phyloP scores from a whole-genome alignment of 768 basidiomycete species.

The Dendrothele bispora region DNA sequence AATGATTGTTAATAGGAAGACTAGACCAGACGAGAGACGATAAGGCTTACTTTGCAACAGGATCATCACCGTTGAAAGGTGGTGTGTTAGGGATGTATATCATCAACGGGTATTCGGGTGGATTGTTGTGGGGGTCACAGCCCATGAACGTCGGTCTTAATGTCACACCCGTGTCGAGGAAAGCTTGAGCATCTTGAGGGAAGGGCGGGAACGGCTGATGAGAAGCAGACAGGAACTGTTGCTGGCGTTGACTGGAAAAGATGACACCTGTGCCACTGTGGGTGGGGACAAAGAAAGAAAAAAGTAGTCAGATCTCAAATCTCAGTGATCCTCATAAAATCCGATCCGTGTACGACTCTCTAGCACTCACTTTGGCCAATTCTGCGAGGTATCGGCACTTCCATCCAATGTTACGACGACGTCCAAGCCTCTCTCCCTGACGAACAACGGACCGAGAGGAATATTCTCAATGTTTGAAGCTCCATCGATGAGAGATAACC shows the following conservation, averaged over 20 bases:
- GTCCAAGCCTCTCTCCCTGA: conserved; percentile 68
- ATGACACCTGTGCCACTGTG: conserved; percentile 53
- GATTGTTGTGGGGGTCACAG: conserved; percentile 51
- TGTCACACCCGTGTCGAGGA: conserved; percentile 62
- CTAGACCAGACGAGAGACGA: background rate
- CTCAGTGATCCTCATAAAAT: background rate
- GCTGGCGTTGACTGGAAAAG: conserved; percentile 35
- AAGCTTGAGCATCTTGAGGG: conserved; percentile 49
- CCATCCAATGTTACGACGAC: conserved; percentile 77
- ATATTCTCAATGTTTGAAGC: conserved; percentile 69
- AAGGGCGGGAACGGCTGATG: conserved; percentile 69
- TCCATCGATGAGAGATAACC: conserved; percentile 71
- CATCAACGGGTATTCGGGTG: conserved; percentile 63
- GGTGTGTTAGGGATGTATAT: conserved; percentile 80
- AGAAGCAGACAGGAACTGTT: conserved; percentile 40
- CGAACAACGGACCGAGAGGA: conserved; percentile 70
- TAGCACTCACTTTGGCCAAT: conserved; percentile 64
- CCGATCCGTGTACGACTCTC: background rate
- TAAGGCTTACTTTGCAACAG: conserved; percentile 59
- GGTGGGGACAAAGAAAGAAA: conserved; percentile 2
- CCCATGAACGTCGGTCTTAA: conserved; percentile 79
- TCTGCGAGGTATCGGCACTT: conserved; percentile 53
- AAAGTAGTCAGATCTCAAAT: background rate
- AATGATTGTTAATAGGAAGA: conserved; percentile 7
- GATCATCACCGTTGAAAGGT: conserved; percentile 58